Evolutionary conservation across 2,329 filamentous ascomycete genomes (phyloP).

Genomic region (Alternaria consortialis): DNA sequence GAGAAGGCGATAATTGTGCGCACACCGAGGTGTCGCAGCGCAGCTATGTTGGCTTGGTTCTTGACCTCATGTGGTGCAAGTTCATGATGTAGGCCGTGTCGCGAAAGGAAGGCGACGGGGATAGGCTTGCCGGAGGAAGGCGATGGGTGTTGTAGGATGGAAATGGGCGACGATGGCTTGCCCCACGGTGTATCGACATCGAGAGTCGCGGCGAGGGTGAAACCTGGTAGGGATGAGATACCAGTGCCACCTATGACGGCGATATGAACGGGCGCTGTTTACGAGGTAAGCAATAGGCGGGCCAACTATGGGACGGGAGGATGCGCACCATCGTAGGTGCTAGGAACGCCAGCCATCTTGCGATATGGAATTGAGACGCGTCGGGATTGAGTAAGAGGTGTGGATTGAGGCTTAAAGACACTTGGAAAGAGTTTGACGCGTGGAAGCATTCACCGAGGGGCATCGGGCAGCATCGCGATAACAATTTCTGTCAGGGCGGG

Average conservation of each 20-base stretch:
- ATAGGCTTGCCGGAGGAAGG: conserved; percentile 69
- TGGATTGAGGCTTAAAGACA: neutral
- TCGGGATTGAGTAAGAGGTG: conserved; percentile 11
- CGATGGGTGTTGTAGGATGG: conserved; percentile 86
- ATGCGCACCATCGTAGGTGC: conserved; percentile 42
- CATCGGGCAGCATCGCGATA: conserved; percentile 16
- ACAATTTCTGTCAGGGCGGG: conserved; percentile 34
- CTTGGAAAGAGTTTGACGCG: conserved; percentile 16
- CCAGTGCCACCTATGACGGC: conserved; percentile 77
- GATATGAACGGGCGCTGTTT: conserved; percentile 58
- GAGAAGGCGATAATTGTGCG: conserved; percentile 93
- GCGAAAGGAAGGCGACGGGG: conserved; percentile 87
- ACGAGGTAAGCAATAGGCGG: conserved; percentile 13
- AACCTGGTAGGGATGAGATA: conserved; percentile 85
- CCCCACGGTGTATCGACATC: conserved; percentile 89
- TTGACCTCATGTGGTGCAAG: conserved; percentile 95
- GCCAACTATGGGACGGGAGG: neutral
- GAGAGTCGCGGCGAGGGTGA: conserved; percentile 82
- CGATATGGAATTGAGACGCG: conserved; percentile 37
- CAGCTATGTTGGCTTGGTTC: conserved; percentile 94
- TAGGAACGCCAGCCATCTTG: conserved; percentile 48
- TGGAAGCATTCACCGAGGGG: conserved; percentile 29
- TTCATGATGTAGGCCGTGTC: conserved; percentile 89
- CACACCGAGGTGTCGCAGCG: conserved; percentile 88
- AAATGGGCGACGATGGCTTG: conserved; percentile 76